Percentiles rank a stretch among this genome's conserved stretches.
Conservation (phyloP, 2,329 filamentous ascomycete genomes). For the Fusarium nelsonii region DNA sequence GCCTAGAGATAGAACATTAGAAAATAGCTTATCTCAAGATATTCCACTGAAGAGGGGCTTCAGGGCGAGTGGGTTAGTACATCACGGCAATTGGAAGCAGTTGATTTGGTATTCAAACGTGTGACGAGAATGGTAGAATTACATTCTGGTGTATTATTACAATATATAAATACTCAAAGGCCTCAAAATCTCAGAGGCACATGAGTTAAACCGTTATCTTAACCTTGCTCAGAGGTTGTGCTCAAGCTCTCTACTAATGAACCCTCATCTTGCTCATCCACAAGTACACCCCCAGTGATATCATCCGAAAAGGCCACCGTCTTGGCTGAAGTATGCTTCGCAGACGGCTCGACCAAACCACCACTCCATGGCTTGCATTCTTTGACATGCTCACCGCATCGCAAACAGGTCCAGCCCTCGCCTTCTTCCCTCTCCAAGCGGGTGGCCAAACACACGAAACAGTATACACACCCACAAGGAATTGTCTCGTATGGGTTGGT, state of each 20-base stretch:
- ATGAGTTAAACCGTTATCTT: neutral
- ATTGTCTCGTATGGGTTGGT: slow-evolving; percentile 96
- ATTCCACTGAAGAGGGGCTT: neutral
- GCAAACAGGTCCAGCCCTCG: slow-evolving; percentile 90
- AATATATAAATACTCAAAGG: slow-evolving; percentile 18
- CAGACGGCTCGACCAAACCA: slow-evolving; percentile 77
- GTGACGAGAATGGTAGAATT: neutral
- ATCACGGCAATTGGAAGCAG: neutral
- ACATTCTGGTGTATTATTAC: slow-evolving; percentile 22
- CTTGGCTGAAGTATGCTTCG: slow-evolving; percentile 61
- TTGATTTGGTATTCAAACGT: neutral
- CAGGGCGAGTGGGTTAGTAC: neutral
- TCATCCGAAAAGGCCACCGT: slow-evolving; percentile 74
- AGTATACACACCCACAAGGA: slow-evolving; percentile 92
- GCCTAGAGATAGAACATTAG: neutral
- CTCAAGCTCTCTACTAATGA: slow-evolving; percentile 44
- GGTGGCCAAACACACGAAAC: slow-evolving; percentile 94
- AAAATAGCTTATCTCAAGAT: neutral
- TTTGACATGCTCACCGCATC: slow-evolving; percentile 86
- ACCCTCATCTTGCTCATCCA: slow-evolving; percentile 47
- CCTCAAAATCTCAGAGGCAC: neutral
- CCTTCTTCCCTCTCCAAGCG: slow-evolving; percentile 92
- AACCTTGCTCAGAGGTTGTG: slow-evolving; percentile 36
- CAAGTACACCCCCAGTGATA: slow-evolving; percentile 53
- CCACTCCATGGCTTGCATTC: slow-evolving; percentile 93